Evolutionary conservation across 2,329 filamentous ascomycete species (phyloP), one percentile per base, ranked within the genome.

Genomic region (Aspergillus fumigatus): DNA sequence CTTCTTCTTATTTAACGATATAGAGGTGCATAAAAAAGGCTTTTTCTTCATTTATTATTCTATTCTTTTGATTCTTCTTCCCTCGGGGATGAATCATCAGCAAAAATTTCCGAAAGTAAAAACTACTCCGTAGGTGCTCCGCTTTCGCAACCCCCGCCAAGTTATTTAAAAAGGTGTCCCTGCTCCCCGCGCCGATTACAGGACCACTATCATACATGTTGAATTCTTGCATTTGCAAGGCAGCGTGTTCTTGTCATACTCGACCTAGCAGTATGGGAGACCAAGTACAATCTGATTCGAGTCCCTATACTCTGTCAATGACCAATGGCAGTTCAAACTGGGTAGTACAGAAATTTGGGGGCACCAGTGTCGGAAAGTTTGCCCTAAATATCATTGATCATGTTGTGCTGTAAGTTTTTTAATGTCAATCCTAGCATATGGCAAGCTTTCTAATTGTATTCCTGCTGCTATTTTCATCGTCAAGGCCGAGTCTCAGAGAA

Each of bases 331-430:
- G 51, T 52, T 48, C 48, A 45, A 77, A 79, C 62, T 96, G 92
- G 92, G 82, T 96, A 29, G 89, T 97, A 51, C 92, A 96, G 74
- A 97, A 97, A 76, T 96, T 96, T 74, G 92, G 92, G 60, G 93
- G 93, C 52, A 99, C 93, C 52, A 96, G 90, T 70, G 89, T 97
- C 52, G 94, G 93, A 66, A 97, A 97, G 77, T 96, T 96, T 68
- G 88, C 92, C 52, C 82, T 84, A 65, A 88, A 88, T 72, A 88
- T 89, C 66, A 85, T 87, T 27, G 81, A 85, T 64, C 83, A 89
- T 67, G 90, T 93, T 70, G 84, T 92, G 63, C 78, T 79, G 81
- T 84, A 75, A 71, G 75, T 64, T 53, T 55, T 61, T 26, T 49
- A 52, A 27, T 43, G 58, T 54, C 21, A 26, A 26, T 23, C 32